Evolutionary conservation across 768 basidiomycete genomes (phyloP).

Genomic region (Pisolithus tinctorius): DNA sequence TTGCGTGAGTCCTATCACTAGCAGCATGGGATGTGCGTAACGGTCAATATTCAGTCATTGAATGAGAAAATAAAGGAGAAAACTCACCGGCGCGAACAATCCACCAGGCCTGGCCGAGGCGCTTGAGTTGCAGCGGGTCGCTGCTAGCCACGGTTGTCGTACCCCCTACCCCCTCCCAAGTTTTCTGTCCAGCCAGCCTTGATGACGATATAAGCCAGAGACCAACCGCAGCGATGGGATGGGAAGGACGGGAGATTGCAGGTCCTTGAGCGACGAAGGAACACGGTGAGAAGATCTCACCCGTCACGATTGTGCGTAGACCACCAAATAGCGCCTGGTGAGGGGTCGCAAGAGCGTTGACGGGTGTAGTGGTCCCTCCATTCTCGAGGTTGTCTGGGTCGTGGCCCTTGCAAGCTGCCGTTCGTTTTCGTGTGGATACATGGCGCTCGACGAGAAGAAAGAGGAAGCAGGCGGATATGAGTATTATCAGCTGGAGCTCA

Average conservation of each 20-base stretch:
- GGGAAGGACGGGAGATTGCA: not conserved
- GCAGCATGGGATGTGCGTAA: conserved; percentile 47
- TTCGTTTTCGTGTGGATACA: conserved; percentile 20
- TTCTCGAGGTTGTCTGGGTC: conserved; percentile 25
- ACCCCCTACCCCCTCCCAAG: conserved; percentile 45
- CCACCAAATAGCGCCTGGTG: conserved; percentile 50
- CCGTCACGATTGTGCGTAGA: conserved; percentile 74
- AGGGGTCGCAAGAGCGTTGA: conserved; percentile 25
- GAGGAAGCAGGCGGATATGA: conserved; percentile 28
- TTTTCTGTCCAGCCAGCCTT: conserved; percentile 60
- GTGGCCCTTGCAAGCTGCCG: conserved; percentile 15
- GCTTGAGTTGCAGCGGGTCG: conserved; percentile 45
- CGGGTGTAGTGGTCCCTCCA: conserved; percentile 18
- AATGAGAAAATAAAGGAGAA: not conserved
- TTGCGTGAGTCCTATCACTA: conserved; percentile 65
- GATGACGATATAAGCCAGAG: conserved; percentile 50
- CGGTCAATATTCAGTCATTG: not conserved
- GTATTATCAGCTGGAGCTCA: conserved; percentile 33
- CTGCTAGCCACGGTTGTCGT: conserved; percentile 8
- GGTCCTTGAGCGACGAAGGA: not conserved
- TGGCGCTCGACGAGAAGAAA: conserved; percentile 31
- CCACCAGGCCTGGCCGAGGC: conserved; percentile 49
- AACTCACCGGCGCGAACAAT: conserved; percentile 47
- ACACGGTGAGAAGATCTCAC: conserved; percentile 28
- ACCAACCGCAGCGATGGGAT: not conserved